Evolutionary conservation across 305 asterid species (phyloP).

Genomic region (Rubia peregrina): DNA sequence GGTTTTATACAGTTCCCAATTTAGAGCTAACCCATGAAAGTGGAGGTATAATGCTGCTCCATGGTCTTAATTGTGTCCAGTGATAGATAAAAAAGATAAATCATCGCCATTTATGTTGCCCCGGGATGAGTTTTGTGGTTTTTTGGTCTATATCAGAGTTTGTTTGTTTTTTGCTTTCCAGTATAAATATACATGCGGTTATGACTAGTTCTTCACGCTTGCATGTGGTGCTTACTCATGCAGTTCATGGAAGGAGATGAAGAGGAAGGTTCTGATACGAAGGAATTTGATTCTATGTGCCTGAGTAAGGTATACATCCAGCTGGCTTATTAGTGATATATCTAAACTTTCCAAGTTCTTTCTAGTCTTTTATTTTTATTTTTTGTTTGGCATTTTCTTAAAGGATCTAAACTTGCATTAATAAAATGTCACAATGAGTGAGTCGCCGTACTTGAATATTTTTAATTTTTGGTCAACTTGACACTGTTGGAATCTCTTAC

Average conservation of each 20-base stretch:
- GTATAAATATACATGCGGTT: not conserved
- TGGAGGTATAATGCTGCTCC: not conserved
- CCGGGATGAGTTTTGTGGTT: not conserved
- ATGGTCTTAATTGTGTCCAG: not conserved
- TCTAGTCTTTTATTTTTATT: too few relatives aligned
- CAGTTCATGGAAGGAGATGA: slow-evolving; percentile 54
- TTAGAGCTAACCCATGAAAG: not conserved
- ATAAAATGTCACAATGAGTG: too few relatives aligned
- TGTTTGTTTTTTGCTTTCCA: not conserved
- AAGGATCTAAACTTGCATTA: too few relatives aligned
- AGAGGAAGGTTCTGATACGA: slow-evolving; percentile 51
- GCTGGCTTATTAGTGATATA: slow-evolving; percentile 48
- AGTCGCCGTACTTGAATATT: too few relatives aligned
- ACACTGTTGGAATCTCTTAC: too few relatives aligned
- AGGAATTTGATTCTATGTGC: slow-evolving; percentile 41
- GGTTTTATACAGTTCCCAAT: too few relatives aligned
- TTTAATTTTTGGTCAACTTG: too few relatives aligned
- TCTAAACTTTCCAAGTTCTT: slow-evolving; percentile 27
- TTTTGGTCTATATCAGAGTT: not conserved
- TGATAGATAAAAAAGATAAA: not conserved
- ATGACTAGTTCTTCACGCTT: not conserved
- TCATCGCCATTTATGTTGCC: not conserved
- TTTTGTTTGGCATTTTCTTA: too few relatives aligned
- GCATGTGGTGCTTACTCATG: slow-evolving; percentile 6
- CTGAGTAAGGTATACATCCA: slow-evolving; percentile 45